Conservation (phyloP, 228 moss, liverwort and hornwort genomes). For the Sphagnum magellanicum region DNA sequence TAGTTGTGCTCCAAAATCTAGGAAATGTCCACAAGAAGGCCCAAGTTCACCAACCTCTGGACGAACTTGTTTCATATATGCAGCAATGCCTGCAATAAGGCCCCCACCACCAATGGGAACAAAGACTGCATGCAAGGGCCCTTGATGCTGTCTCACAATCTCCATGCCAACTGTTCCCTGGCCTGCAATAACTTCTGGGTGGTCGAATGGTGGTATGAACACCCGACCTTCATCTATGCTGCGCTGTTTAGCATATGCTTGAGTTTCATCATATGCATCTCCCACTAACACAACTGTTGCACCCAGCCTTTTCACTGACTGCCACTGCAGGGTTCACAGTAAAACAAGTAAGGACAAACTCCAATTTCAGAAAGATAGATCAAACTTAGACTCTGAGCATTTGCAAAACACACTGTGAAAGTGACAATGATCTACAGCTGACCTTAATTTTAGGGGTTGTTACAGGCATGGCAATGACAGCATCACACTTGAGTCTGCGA, state of each 20-base stretch:
- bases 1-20: no score
- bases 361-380: no score
- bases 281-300: conserved; percentile 84
- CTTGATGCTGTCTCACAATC: conserved; percentile 73
- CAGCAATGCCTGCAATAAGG: conserved; percentile 84
- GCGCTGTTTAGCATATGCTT: conserved; percentile 79
- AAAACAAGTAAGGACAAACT: not conserved
- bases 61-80: conserved; percentile 88
- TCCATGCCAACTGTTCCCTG: conserved; percentile 94
- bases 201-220: conserved; percentile 89
- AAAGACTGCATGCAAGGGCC: conserved; percentile 81
- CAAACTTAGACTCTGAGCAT: no score
- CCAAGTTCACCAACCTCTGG: conserved; percentile 38
- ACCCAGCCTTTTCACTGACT: conserved; percentile 72
- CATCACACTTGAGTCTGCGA: conserved; percentile 58
- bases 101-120: conserved; percentile 98
- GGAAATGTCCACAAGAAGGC: not conserved
- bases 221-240: conserved; percentile 68
- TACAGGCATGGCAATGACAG: conserved; percentile 87
- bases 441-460: conserved; percentile 94
- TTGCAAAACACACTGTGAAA: not conserved
- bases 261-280: conserved; percentile 84
- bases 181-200: conserved; percentile 84
- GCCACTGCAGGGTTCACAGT: conserved; percentile 47
- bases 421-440: not conserved